Base-by-base conservation (phyloP, 129 eudicot species). In the Smallanthus sonchifolius region DNA sequence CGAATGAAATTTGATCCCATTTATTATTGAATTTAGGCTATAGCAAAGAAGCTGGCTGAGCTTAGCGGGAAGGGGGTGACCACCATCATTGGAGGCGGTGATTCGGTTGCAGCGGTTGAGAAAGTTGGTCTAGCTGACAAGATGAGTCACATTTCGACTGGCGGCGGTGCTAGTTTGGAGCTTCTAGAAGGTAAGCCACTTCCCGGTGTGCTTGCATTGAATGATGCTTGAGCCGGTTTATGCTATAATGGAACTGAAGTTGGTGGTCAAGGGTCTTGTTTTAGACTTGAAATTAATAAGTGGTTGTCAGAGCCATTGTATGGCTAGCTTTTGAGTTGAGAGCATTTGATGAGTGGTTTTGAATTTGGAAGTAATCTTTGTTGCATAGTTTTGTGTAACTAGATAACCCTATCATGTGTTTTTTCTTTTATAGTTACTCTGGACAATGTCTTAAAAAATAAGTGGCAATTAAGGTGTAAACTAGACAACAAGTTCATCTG, bases 81-180 rank as follows among this genome's bases (percentile, higher is more conserved):
- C 3, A 91, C 97, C 30, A 91, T 91, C 79, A 91, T 91, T 2
- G 97, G 96, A 76, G 97, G 97, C 11, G 97, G 97, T 11, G 97
- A 91, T 71, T 91, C 97, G 2, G 97, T 91, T 32, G 96, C 96
- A 3, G 97, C 96, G 2, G 97, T 92, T 34, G 97, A 92, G 82
- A 89, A 89, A 87, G 97, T 48, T 44, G 97, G 96, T 24, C 88
- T 92, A 9, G 97, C 97, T 1, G 96, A 92, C 70, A 92, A 92
- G 88, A 89, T 92, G 97, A 92, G 97, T 84, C 97, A 92, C 78
- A 92, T 92, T 74, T 92, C 97, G 1, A 92, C 97, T 0, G 97
- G 97, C 5, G 97, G 97, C 19, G 97, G 97, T 80, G 97, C 97
- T 15, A 92, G 97, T 78, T 84, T 92, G 94, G 97, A 92, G 64